These are phyloP conservation scores for Colletotrichum spaethianum DNA, from an alignment of 2,329 filamentous ascomycete species.

Conservation along the genomic window DNA sequence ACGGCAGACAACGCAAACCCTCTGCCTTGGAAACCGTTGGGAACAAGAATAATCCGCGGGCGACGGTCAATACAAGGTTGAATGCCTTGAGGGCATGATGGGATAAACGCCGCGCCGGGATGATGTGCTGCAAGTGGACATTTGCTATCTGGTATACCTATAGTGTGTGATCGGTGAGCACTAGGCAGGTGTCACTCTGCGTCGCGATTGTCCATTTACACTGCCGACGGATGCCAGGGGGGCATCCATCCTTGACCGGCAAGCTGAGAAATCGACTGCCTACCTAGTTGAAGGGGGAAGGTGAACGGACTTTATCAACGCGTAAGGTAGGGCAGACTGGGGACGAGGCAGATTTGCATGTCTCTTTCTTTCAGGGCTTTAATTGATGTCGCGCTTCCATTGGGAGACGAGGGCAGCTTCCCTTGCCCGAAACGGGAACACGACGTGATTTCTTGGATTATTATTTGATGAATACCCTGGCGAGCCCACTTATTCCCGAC, in stretches of 20 bases:
- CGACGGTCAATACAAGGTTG: neutral
- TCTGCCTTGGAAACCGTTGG: neutral
- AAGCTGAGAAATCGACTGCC: neutral
- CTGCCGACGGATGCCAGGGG: constrained; percentile 9
- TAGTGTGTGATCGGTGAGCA: constrained; percentile 14
- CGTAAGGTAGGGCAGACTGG: constrained; percentile 5
- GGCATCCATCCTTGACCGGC: neutral
- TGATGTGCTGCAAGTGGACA: neutral
- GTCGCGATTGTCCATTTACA: constrained; percentile 9
- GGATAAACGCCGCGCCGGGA: neutral
- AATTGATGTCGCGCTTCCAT: constrained; percentile 17
- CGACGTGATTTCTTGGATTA: neutral
- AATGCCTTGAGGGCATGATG: neutral
- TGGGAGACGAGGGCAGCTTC: constrained; percentile 1
- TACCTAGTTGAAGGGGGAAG: too few relatives aligned
- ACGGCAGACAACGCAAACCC: neutral
- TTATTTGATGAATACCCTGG: neutral
- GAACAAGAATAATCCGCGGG: neutral
- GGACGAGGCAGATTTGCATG: neutral
- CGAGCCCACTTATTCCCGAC: neutral
- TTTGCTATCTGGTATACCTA: neutral
- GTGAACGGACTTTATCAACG: constrained; percentile 11
- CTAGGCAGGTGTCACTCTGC: constrained; percentile 3
- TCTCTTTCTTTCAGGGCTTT: constrained; percentile 3
- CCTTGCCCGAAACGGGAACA: constrained; percentile 11